phyloP scores from a whole-genome alignment of 495 filamentous ascomycete species.

The Neurospora sp. region DNA sequence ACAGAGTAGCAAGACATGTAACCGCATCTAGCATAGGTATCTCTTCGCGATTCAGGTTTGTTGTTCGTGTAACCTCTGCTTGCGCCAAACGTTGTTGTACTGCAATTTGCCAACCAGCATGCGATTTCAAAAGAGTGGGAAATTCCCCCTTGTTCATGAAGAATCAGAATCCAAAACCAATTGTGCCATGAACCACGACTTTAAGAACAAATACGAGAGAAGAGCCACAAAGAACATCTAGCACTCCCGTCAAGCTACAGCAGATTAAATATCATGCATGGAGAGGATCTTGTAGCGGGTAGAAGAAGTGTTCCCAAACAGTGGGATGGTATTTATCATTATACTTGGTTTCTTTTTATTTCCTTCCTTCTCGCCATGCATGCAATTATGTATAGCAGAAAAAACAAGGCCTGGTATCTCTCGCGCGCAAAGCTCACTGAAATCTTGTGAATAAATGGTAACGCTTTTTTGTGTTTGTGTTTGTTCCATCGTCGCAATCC shows the following conservation, averaged over 20 bases:
- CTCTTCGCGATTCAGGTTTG: not conserved
- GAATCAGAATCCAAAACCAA: not conserved
- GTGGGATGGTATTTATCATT: not conserved
- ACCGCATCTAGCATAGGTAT: not conserved
- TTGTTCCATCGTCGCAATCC: not conserved
- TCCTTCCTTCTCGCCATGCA: not conserved
- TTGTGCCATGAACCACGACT: not conserved
- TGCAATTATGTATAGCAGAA: not conserved
- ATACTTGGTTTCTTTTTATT: not conserved
- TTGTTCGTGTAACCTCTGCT: not conserved
- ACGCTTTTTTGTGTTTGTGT: not conserved
- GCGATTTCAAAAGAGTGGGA: not conserved
- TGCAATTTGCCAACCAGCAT: not conserved
- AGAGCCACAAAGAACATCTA: not conserved
- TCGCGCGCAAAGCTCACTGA: not conserved
- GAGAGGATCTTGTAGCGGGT: not conserved
- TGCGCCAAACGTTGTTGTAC: not conserved
- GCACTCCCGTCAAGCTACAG: not conserved
- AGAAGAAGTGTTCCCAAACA: not conserved
- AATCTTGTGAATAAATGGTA: not conserved
- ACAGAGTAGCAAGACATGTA: not conserved
- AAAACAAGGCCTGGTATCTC: not conserved
- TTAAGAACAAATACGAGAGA: not conserved
- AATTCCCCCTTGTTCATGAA: not conserved
- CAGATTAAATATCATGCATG: not conserved